Percentiles rank a stretch among this genome's conserved stretches.
Conservation (phyloP, 2,329 filamentous ascomycete species). For the Sclerotinia subarctica region DNA sequence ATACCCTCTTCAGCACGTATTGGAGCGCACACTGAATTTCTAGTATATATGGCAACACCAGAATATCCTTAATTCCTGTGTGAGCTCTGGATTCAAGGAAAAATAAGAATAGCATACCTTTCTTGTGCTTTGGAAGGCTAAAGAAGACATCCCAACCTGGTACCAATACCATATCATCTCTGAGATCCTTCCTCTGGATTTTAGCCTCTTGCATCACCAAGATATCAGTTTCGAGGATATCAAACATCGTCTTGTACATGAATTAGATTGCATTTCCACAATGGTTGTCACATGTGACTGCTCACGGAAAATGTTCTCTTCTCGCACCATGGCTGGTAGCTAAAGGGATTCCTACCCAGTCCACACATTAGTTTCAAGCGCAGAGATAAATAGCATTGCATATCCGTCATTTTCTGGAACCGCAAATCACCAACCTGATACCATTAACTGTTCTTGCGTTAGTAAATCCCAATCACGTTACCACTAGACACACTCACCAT, state of each 20-base stretch:
- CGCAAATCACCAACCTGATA: constrained; percentile 55
- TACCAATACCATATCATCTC: constrained; percentile 93
- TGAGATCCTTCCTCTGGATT: constrained; percentile 87
- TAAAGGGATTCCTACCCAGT: constrained; percentile 66
- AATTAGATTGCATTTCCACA: constrained; percentile 9
- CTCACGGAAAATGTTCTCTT: constrained; percentile 65
- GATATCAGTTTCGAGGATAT: constrained; percentile 87
- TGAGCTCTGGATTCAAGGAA: constrained; percentile 15
- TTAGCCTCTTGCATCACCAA: constrained; percentile 95
- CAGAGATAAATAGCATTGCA: neutral
- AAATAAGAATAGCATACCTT: constrained; percentile 54
- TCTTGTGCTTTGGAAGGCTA: constrained; percentile 89
- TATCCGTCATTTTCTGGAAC: neutral
- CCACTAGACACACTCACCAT: constrained; percentile 53
- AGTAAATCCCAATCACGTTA: constrained; percentile 13
- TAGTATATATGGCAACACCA: constrained; percentile 90
- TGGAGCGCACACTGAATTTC: constrained; percentile 79
- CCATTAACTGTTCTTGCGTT: constrained; percentile 61
- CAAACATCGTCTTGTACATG: constrained; percentile 74
- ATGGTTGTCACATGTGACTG: neutral
- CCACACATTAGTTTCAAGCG: neutral
- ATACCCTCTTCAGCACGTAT: constrained; percentile 94
- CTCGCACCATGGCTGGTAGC: constrained; percentile 79
- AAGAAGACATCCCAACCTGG: constrained; percentile 96
- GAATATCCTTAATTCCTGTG: constrained; percentile 68